Base-by-base conservation (phyloP, 768 basidiomycete genomes). In the Serendipita sp. region DNA sequence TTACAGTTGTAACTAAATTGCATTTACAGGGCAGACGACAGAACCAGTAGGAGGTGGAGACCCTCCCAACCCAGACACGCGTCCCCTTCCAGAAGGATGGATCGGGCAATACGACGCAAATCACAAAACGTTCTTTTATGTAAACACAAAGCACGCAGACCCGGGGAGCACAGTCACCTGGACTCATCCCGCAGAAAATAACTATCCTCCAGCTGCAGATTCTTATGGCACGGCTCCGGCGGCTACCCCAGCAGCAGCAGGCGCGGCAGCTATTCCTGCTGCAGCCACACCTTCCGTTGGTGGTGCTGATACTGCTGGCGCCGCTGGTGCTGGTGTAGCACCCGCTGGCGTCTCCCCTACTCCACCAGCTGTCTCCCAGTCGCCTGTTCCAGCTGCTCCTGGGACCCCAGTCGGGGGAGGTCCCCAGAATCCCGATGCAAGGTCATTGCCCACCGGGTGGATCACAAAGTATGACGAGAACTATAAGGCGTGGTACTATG, bases 41-140 rank as follows among this genome's bases (percentile, higher is more conserved):
- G 48, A 16, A 60, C 23, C 3, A 32, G 28, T 8, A 18, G 35
- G 23, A 36, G 28, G 10, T 32, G 56, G 56, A 60, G 28, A 60
- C 15, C 56, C 56, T 7, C 11, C 56, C 7, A 60, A 60, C 35
- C 56, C 56, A 8, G 56, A 60, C 28, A 18, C 56, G 4, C 23
- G 64, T 23, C 65, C 67, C 1, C 66, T 68, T 47, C 66, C 68
- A 11, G 63, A 58, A 7, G 67, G 67, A 32, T 68, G 64, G 63
- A 58, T 65, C 18, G 30, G 35, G 23, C 68, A 68, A 38, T 68
- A 58, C 56, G 62, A 65, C 51, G 8, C 64, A 2, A 46, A 60
- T 18, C 52, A 68, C 48, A 64, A 67, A 45, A 65, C 64, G 16
- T 47, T 52, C 63, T 68, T 60, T 56, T 68, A 66, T 48, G 66